Conservation (phyloP, 2,329 filamentous ascomycete species). For the Podosphaera leucotricha region DNA sequence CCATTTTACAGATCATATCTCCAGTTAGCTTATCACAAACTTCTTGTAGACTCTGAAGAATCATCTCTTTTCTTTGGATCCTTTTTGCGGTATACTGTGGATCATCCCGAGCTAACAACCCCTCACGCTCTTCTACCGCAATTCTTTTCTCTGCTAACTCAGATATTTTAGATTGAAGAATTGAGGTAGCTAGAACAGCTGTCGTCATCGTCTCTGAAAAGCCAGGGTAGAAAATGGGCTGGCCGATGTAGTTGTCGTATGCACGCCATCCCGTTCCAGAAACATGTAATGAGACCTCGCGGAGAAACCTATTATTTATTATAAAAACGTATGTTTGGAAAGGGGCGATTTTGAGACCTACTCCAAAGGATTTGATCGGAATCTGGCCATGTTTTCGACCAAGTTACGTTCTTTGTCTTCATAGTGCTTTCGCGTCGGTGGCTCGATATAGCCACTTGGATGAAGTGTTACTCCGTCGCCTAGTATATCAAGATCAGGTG, state of each 20-base stretch:
- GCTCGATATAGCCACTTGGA: constrained; percentile 42
- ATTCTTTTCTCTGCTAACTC: constrained; percentile 56
- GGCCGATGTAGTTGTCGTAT: constrained; percentile 75
- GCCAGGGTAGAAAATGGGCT: constrained; percentile 78
- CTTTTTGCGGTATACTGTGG: constrained; percentile 29
- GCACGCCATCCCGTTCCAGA: constrained; percentile 87
- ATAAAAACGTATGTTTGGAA: neutral
- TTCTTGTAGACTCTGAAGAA: constrained; percentile 52
- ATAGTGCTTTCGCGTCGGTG: constrained; percentile 19
- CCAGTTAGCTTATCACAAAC: constrained; percentile 74
- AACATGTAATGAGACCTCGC: constrained; percentile 81
- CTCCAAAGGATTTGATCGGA: constrained; percentile 45
- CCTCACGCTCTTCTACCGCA: constrained; percentile 52
- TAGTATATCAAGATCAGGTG: constrained; percentile 56
- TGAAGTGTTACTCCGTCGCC: constrained; percentile 53
- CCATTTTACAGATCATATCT: constrained; percentile 98
- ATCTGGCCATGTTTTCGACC: constrained; percentile 67
- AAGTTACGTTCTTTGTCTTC: constrained; percentile 42
- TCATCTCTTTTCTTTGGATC: constrained; percentile 31
- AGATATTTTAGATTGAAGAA: constrained; percentile 50
- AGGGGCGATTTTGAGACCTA: constrained; percentile 14
- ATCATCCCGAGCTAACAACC: constrained; percentile 34
- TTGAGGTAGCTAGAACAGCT: constrained; percentile 48
- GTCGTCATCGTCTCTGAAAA: constrained; percentile 80
- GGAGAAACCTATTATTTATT: constrained; percentile 43